Percentiles rank a stretch among this genome's conserved stretches.
Evolutionary conservation across 78 protist genomes (phyloP).

Genomic region (Corallochytrium limacisporum): DNA sequence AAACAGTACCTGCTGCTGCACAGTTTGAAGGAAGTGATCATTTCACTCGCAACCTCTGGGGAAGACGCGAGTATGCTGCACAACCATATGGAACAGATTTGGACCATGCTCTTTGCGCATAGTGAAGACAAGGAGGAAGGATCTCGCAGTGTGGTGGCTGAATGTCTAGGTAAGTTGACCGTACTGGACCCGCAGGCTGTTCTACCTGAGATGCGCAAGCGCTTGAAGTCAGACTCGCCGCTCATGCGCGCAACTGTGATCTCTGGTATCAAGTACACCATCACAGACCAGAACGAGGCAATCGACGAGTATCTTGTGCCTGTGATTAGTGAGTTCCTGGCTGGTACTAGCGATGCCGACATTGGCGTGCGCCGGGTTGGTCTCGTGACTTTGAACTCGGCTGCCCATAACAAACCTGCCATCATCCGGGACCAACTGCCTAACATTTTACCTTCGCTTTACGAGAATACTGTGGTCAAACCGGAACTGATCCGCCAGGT

Average conservation of each 20-base stretch:
- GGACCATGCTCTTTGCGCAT: conserved; percentile 31
- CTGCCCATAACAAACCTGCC: conserved; percentile 55
- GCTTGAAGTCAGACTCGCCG: not conserved
- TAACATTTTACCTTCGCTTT: conserved; percentile 43
- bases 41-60: not conserved
- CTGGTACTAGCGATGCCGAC: conserved; percentile 35
- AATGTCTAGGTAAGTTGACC: conserved; percentile 77
- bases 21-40: conserved; percentile 62
- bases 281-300: conserved; percentile 30
- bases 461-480: conserved; percentile 30
- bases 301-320: conserved; percentile 30
- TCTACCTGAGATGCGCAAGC: conserved; percentile 28
- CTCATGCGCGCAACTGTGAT: conserved; percentile 46
- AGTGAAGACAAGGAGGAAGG: conserved; percentile 72
- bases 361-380: conserved; percentile 62
- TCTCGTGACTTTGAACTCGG: conserved; percentile 58
- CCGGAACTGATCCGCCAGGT: conserved; percentile 70
- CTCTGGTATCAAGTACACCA: conserved; percentile 51
- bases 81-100: not conserved
- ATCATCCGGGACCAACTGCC: conserved; percentile 31
- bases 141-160: conserved; percentile 75
- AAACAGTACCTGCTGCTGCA: conserved; percentile 67
- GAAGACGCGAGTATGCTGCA: not conserved
- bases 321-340: conserved; percentile 23
- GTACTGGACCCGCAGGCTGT: conserved; percentile 42